phyloP scores from a whole-genome alignment of 805 yeast species.

The Yamadazyma nakazawae region DNA sequence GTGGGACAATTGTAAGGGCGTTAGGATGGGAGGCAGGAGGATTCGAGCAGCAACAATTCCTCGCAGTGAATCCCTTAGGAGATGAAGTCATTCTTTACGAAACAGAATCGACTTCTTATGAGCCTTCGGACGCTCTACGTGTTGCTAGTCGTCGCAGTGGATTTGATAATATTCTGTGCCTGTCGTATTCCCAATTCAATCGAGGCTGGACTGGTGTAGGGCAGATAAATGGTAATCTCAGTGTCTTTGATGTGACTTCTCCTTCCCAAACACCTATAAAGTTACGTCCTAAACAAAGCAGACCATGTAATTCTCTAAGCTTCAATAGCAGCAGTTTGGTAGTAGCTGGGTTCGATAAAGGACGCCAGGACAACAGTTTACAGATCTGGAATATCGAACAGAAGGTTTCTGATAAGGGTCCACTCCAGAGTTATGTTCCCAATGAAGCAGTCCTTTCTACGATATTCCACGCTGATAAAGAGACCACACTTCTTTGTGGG shows the following conservation, averaged over 20 bases:
- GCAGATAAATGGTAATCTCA: slow-evolving; percentile 63
- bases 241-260: slow-evolving; percentile 56
- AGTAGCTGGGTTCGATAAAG: slow-evolving; percentile 78
- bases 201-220: slow-evolving; percentile 72
- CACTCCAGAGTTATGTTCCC: slow-evolving; percentile 56
- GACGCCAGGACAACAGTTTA: slow-evolving; percentile 70
- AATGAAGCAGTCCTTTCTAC: slow-evolving; percentile 75
- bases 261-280: slow-evolving; percentile 33
- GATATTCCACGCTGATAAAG: slow-evolving; percentile 54
- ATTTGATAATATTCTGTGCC: slow-evolving; percentile 64
- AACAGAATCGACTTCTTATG: slow-evolving; percentile 35
- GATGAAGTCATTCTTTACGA: slow-evolving; percentile 73
- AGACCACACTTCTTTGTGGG: slow-evolving; percentile 61
- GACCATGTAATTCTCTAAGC: slow-evolving; percentile 74
- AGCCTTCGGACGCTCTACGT: slow-evolving; percentile 20
- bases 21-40: slow-evolving; percentile 54
- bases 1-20: slow-evolving; percentile 60
- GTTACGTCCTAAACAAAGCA: slow-evolving; percentile 58
- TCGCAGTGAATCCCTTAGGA: slow-evolving; percentile 73
- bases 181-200: slow-evolving; percentile 54
- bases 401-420: slow-evolving; percentile 28
- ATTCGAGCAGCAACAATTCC: slow-evolving; percentile 48
- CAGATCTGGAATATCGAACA: slow-evolving; percentile 78
- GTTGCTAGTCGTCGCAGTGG: slow-evolving; percentile 50
- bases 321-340: slow-evolving; percentile 63